Evolutionary conservation across 108 stramenopile species (phyloP).

Genomic region (Conticribra guillardii): DNA sequence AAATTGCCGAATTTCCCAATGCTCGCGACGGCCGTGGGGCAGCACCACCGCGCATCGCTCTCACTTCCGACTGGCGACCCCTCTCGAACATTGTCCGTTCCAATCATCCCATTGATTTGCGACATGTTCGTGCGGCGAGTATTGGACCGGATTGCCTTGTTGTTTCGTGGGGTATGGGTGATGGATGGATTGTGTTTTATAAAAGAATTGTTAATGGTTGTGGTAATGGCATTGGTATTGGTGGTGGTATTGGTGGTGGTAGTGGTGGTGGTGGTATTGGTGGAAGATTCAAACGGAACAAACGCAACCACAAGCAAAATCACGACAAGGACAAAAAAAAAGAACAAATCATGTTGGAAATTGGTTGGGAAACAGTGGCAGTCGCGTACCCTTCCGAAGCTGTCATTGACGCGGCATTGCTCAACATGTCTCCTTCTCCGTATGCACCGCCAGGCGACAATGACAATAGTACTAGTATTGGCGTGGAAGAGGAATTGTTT

Average conservation of each 20-base stretch:
- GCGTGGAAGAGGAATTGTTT: too few relatives aligned
- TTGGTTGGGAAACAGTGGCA: slow-evolving; percentile 51
- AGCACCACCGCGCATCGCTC: slow-evolving; percentile 10
- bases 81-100: slow-evolving; percentile 8
- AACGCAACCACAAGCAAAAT: slow-evolving; percentile 15
- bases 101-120: slow-evolving; percentile 28
- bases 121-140: slow-evolving; percentile 56
- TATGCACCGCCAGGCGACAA: too few relatives aligned
- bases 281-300: too few relatives aligned
- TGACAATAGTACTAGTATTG: too few relatives aligned
- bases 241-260: too few relatives aligned
- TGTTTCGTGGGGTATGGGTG: slow-evolving; percentile 79
- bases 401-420: slow-evolving; percentile 29
- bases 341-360: slow-evolving; percentile 24
- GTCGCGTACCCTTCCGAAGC: slow-evolving; percentile 22
- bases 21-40: neutral
- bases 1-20: slow-evolving; percentile 22
- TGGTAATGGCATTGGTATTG: too few relatives aligned
- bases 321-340: slow-evolving; percentile 4
- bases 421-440: slow-evolving; percentile 12
- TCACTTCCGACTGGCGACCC: slow-evolving; percentile 35
- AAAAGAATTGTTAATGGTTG: slow-evolving; percentile 34
- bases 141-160: slow-evolving; percentile 71
- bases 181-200: slow-evolving; percentile 74
- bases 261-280: too few relatives aligned